phyloP scores from a whole-genome alignment of 345 rosid species.

The Citrus unshiu region DNA sequence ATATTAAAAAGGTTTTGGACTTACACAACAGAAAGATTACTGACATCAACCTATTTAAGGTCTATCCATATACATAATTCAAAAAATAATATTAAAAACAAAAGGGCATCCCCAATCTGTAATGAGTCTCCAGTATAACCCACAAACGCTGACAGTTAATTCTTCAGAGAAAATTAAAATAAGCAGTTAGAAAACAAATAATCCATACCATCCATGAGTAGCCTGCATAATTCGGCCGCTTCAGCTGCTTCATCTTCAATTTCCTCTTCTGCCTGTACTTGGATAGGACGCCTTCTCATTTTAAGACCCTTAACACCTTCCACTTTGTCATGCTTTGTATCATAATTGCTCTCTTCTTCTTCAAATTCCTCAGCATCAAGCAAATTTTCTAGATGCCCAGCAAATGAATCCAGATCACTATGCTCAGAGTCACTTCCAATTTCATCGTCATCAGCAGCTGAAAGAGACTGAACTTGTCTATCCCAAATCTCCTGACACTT shows the following conservation, averaged over 20 bases:
- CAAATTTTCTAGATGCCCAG: slow-evolving; percentile 92
- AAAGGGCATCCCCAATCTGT: neutral
- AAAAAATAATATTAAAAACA: too few species aligned
- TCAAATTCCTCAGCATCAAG: slow-evolving; percentile 97
- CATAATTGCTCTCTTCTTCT: slow-evolving; percentile 56
- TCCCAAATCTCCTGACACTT: slow-evolving; percentile 99
- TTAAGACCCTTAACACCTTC: slow-evolving; percentile 89
- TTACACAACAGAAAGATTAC: too few species aligned
- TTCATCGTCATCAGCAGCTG: slow-evolving; percentile 78
- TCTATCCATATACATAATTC: too few species aligned
- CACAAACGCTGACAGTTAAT: neutral
- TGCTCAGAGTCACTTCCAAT: slow-evolving; percentile 86
- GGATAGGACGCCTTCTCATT: slow-evolving; percentile 80
- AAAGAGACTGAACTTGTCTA: slow-evolving; percentile 80
- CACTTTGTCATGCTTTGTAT: slow-evolving; percentile 57
- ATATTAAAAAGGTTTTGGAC: neutral
- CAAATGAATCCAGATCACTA: slow-evolving; percentile 98
- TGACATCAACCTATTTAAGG: too few species aligned
- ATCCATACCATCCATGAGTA: slow-evolving; percentile 91
- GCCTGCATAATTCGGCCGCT: slow-evolving; percentile 79
- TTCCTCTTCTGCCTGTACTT: slow-evolving; percentile 85
- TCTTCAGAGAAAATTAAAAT: neutral
- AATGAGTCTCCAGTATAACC: neutral
- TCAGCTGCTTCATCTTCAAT: slow-evolving; percentile 96
- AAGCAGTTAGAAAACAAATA: slow-evolving; percentile 10